Evolutionary conservation across 345 rosid species (phyloP), one percentile per base, ranked within the genome.

Genomic region (Acer yangbiense): DNA sequence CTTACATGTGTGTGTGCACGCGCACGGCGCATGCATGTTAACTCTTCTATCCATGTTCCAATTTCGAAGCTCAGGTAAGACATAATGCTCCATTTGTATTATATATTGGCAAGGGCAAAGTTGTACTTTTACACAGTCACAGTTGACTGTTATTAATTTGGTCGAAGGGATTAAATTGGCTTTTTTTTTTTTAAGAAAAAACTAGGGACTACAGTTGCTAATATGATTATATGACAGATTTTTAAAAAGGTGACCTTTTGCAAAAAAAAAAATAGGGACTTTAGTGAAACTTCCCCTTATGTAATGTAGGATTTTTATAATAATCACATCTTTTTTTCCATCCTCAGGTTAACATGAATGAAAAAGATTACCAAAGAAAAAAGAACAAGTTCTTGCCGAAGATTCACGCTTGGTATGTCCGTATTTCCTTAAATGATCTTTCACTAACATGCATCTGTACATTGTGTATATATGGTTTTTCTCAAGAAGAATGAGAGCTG

Each of bases 341-440:
- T 77, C 35, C 39, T 6, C 92, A 96, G 98, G 98, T 96, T 76
- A 96, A 92, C 88, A 87, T 94, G 99, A 94, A 93, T 63, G 97
- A 96, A 83, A 92, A 75, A 81, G 98, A 96, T 86, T 96, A 94
- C 79, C 97, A 94, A 80, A 94, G 99, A 82, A 96, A 96, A 83
- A 94, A 94, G 89, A 96, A 96, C 87, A 96, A 94, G 83, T 94
- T 90, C 80, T 88, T 94, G 86, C 97, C 98, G 16, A 96, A 96
- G 92, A 96, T 94, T 86, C 97, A 96, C 82, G 95, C 99, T 75
- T 96, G 99, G 99, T 96, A 87, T 74, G 76, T 71, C 74, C 44
- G 64, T 76, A 9, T 60, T 55, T 58, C 13, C 21, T 77, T 58
- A 32, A 61, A 18, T 43, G 48, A 17, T 67, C 50, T 16, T 16